Evolutionary conservation across 805 yeast genomes (phyloP).

Genomic region (Saturnispora serradocipensis): DNA sequence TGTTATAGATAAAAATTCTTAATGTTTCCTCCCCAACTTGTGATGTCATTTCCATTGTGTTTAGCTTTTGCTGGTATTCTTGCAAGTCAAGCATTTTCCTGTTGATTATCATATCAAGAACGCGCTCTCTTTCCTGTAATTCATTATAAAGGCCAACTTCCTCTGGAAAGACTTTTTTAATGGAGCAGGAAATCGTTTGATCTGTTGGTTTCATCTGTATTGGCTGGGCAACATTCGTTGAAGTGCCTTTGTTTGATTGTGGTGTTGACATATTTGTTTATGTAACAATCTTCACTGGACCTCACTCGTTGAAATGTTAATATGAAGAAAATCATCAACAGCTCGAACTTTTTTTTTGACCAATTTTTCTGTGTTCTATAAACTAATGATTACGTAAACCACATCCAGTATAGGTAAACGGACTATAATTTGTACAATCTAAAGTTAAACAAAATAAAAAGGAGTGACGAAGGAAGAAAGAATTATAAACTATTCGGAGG

Average conservation of each 20-base stretch:
- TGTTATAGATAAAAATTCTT: conserved; percentile 75
- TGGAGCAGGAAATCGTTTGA: conserved; percentile 23
- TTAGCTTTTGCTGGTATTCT: conserved; percentile 40
- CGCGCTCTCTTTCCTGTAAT: conserved; percentile 71
- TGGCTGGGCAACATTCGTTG: conserved; percentile 8
- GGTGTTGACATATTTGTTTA: neutral
- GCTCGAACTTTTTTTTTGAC: neutral
- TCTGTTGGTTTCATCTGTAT: conserved; percentile 30
- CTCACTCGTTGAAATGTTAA: neutral
- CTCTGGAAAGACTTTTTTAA: conserved; percentile 27
- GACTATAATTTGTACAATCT: too few relatives aligned
- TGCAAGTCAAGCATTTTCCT: conserved; percentile 81
- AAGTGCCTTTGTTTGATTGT: conserved; percentile 12
- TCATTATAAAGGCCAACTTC: conserved; percentile 62
- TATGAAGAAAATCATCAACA: neutral
- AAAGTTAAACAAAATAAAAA: neutral
- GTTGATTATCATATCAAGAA: conserved; percentile 70
- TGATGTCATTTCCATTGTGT: conserved; percentile 29
- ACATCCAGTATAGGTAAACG: neutral
- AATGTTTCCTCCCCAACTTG: conserved; percentile 41
- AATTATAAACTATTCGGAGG: neutral
- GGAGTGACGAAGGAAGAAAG: neutral
- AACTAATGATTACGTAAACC: neutral
- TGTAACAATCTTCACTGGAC: neutral
- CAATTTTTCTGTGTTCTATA: neutral